phyloP scores from a whole-genome alignment of 345 rosid genomes.

The Eucalyptus viminalis region DNA sequence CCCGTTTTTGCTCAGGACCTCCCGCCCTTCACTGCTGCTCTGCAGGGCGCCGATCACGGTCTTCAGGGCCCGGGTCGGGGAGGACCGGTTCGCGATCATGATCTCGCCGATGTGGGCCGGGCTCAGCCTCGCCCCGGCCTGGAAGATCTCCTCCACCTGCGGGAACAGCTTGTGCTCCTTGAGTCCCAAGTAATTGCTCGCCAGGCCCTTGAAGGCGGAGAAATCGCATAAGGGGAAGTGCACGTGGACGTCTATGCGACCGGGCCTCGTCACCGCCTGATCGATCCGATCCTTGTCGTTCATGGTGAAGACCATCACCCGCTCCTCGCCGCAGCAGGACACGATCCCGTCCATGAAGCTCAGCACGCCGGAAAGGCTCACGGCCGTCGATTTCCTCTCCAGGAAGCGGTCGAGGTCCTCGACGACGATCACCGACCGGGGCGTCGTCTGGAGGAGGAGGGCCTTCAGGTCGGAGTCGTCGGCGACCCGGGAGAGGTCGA shows the following conservation, averaged over 20 bases:
- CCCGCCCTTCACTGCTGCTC: constrained; percentile 45
- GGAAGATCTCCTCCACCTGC: constrained; percentile 82
- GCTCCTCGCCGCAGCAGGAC: constrained; percentile 46
- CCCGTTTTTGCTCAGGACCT: constrained; percentile 17
- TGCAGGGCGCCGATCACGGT: constrained; percentile 73
- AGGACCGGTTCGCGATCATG: constrained; percentile 81
- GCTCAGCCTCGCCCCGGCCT: constrained; percentile 62
- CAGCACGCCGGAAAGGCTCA: constrained; percentile 26
- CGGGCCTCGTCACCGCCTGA: constrained; percentile 31
- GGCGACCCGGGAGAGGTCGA: constrained; percentile 30
- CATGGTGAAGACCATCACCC: constrained; percentile 54
- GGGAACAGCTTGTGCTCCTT: constrained; percentile 90
- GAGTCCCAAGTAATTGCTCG: constrained; percentile 59
- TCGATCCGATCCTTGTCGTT: constrained; percentile 22
- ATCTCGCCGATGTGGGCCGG: constrained; percentile 89
- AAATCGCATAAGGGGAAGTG: constrained; percentile 84
- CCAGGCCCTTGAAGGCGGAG: constrained; percentile 63
- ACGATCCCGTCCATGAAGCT: constrained; percentile 65
- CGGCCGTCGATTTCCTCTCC: constrained; percentile 19
- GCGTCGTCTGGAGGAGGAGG: constrained; percentile 35
- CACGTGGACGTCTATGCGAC: constrained; percentile 76
- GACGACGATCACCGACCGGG: constrained; percentile 30
- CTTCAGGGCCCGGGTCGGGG: constrained; percentile 94
- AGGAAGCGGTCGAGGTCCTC: constrained; percentile 51
- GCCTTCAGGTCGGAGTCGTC: constrained; percentile 44